Evolutionary conservation across 768 basidiomycete species (phyloP), one percentile per base, ranked within the genome.

Genomic region (Suillus subaureus): DNA sequence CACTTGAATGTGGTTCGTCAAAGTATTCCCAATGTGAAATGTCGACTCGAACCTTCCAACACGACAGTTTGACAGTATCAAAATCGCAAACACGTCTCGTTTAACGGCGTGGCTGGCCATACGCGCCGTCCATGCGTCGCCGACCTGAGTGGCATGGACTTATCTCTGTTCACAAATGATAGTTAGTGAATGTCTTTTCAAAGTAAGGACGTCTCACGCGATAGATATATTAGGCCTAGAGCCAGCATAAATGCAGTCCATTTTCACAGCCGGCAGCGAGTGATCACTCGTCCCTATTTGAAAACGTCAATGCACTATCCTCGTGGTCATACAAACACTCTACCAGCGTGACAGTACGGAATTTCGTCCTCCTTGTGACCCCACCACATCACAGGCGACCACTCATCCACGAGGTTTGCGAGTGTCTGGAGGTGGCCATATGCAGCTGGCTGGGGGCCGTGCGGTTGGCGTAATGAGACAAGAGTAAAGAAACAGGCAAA

Each of bases 361-460:
- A 23, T 61, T 35, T 66, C 63, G 13, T 15, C 37, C 0, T 55
- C 51, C 21, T 75, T 77, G 23, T 69, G 67, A 23, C 73, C 75
- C 72, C 75, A 77, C 74, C 75, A 72, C 70, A 77, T 73, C 12
- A 65, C 73, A 1, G 70, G 65, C n/a, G 73, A 73, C 78, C 78
- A 75, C 23, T 79, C 77, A 64, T 78, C 78, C 37, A 77, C 69
- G 64, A 78, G 62, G 62, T 79, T 77, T 2, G 72, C 74, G 15
- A 79, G 70, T n/a, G 73, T 78, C 51, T 77, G 73, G 6, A 79
- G 64, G 23, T 78, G 76, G 5, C 77, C 75, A 37, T 78, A 79
- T n/a, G 72, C 70, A 6, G 72, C 73, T 0, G 74, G 77, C 43
- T 78, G 77, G 1, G 72, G 67, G 3, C 75, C 74, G 16, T 47